Base-by-base conservation (phyloP, 768 basidiomycete species). In the Phaeotremella fagi region DNA sequence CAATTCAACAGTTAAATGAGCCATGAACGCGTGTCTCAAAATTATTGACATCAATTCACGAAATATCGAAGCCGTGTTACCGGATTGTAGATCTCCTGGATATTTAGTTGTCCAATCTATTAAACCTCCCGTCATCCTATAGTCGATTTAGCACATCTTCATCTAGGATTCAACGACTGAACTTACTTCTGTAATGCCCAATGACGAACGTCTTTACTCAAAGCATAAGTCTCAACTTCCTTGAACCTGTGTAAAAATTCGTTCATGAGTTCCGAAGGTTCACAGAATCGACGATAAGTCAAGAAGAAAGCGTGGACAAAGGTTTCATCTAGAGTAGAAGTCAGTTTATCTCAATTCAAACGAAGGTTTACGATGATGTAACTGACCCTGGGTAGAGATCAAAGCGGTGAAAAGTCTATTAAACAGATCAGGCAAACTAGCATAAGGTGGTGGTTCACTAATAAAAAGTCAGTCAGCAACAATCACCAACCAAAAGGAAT, bases 41-140 rank as follows among this genome's bases (percentile, higher is more conserved):
- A 60, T 54, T 9, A 59, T 31, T 18, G 53, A 53, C 15, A 70
- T 52, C 36, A 70, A 57, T 16, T 54, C 45, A 25, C 54, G 52
- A 36, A 70, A 66, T 2, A 52, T 15, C 3, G 48, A 38, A 29
- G 58, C 55, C 1, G 59, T 60, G 6, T 37, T 33, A 1, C 44
- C 26, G 41, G 57, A 48, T 7, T 55, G 51, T 14, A 74, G 52
- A 44, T 74, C 72, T 2, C 72, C 72, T 2, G 72, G 72, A 52
- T 74, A 71, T 11, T 51, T 44, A 6, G 50, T 48, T 5, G 66
- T 58, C 72, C 72, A 74, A 23, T 71, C 65, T 11, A 67, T 52
- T 15, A 70, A 46, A 3, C 60, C 68, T 4, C 68, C 65, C 4
- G 51, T 59, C 29, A 70, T 16, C 29, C 68, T 70, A 43, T 3